Conservation (phyloP, 1,284 basidiomycete genomes). For the Tilletiaria anomala region DNA sequence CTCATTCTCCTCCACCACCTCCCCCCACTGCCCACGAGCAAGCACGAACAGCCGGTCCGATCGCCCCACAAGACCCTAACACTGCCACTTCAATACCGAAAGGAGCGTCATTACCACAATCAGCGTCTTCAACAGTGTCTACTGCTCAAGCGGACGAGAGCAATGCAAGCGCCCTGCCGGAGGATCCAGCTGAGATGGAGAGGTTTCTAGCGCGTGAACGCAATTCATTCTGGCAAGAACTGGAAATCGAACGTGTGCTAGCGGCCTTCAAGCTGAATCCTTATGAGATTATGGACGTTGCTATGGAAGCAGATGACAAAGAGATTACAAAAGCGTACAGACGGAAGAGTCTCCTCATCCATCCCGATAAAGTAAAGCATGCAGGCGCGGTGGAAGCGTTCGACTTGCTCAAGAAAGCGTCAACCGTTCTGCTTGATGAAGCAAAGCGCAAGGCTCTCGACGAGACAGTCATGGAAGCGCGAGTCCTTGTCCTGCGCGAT, state of each 20-base stretch:
- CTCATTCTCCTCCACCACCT: too few species aligned
- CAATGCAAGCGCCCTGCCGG: too few species aligned
- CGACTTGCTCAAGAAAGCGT: constrained; percentile 47
- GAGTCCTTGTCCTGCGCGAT: constrained; percentile 39
- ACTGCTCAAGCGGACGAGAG: too few species aligned
- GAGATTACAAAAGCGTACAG: constrained; percentile 47
- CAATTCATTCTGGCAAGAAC: constrained; percentile 25
- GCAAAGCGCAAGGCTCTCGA: constrained; percentile 37
- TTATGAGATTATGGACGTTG: constrained; percentile 47
- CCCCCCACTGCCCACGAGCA: too few species aligned
- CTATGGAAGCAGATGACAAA: constrained; percentile 42
- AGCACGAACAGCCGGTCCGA: too few species aligned
- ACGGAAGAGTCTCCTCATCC: constrained; percentile 48
- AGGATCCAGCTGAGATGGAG: too few species aligned
- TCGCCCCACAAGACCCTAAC: too few species aligned
- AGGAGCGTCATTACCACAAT: too few species aligned
- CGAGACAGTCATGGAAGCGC: constrained; percentile 38
- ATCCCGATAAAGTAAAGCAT: constrained; percentile 49
- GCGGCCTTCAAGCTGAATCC: constrained; percentile 48
- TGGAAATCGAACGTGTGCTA: constrained; percentile 46
- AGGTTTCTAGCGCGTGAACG: constrained; percentile 22
- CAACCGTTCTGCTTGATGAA: constrained; percentile 37
- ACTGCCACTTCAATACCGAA: too few species aligned
- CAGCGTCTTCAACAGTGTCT: too few species aligned
- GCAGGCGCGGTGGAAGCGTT: constrained; percentile 47